Percentiles rank a stretch among this genome's conserved stretches.
phyloP scores from a whole-genome alignment of 225 moss, liverwort and hornwort genomes.

The Marchantia paleacea region DNA sequence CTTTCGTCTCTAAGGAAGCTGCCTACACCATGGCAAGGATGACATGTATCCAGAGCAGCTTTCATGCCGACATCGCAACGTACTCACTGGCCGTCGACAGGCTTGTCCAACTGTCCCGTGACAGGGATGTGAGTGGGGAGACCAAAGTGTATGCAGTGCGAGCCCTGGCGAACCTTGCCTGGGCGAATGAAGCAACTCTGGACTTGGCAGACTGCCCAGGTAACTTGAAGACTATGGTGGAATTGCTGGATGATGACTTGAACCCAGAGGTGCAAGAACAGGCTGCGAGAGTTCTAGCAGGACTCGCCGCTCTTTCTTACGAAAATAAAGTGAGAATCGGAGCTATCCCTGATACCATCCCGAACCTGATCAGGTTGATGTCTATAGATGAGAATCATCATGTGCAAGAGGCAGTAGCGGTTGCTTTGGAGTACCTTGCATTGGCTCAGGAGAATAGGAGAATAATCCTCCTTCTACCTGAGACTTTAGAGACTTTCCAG shows the following conservation, averaged over 20 bases:
- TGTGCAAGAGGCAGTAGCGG: constrained; percentile 17
- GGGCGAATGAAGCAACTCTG: constrained; percentile 17
- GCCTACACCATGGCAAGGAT: constrained; percentile 19
- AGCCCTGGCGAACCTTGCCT: constrained; percentile 19
- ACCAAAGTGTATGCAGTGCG: constrained; percentile 12
- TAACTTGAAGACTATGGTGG: constrained; percentile 13
- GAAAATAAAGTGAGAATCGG: constrained; percentile 25
- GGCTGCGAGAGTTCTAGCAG: constrained; percentile 21
- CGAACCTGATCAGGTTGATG: constrained; percentile 8
- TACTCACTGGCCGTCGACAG: constrained; percentile 22
- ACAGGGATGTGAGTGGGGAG: constrained; percentile 9
- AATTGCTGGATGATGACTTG: constrained; percentile 7
- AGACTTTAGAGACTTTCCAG: constrained; percentile 7
- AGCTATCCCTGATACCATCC: not conserved
- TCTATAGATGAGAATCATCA: constrained; percentile 3
- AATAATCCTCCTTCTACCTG: constrained; percentile 11
- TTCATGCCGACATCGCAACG: constrained; percentile 16
- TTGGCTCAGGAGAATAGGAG: constrained; percentile 17
- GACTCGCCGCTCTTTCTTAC: constrained; percentile 16
- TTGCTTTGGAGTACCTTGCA: constrained; percentile 16
- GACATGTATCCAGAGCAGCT: constrained; percentile 17
- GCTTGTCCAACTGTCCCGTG: constrained; percentile 12
- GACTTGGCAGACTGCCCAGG: constrained; percentile 6
- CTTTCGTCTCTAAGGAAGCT: constrained; percentile 20
- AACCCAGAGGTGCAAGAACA: constrained; percentile 24